These are phyloP conservation scores for Huiozyma naganishii DNA, from an alignment of 805 yeast species.

Conservation along the genomic window DNA sequence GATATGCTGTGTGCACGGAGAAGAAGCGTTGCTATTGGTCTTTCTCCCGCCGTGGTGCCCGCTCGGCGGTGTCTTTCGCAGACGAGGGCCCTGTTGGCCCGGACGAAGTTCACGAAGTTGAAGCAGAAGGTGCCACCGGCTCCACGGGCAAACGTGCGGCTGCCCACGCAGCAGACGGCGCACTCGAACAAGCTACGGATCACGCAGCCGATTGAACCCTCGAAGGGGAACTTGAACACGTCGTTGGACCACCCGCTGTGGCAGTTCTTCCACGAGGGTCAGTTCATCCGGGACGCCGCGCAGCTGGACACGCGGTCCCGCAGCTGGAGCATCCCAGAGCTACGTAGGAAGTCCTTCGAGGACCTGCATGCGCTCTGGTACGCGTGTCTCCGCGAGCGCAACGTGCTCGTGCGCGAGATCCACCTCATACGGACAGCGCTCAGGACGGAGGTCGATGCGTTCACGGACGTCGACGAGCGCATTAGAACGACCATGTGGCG, in stretches of 20 bases:
- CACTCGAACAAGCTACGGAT: constrained; percentile 34
- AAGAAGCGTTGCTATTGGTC: not conserved
- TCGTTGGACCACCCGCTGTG: constrained; percentile 87
- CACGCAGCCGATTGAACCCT: constrained; percentile 78
- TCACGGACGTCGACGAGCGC: constrained; percentile 30
- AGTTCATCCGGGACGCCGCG: constrained; percentile 47
- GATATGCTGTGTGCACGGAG: too few species aligned
- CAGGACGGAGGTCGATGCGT: constrained; percentile 30
- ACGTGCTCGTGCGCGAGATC: constrained; percentile 64
- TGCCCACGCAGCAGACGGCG: constrained; percentile 20
- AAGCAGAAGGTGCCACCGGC: constrained; percentile 19
- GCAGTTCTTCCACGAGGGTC: constrained; percentile 71
- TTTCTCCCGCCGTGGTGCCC: constrained; percentile 5
- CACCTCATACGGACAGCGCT: constrained; percentile 35
- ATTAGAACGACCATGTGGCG: constrained; percentile 60
- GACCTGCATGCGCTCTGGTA: constrained; percentile 92
- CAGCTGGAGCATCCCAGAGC: constrained; percentile 80
- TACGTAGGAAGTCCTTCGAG: constrained; percentile 82
- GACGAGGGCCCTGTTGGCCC: constrained; percentile 16
- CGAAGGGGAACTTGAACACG: constrained; percentile 58
- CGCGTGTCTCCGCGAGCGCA: constrained; percentile 71
- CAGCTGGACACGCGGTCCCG: constrained; percentile 50
- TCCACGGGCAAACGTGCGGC: constrained; percentile 13
- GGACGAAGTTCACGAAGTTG: constrained; percentile 33
- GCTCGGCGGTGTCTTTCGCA: not conserved